Conservation (phyloP, 306 rosid species). For the Canavalia ensiformis region DNA sequence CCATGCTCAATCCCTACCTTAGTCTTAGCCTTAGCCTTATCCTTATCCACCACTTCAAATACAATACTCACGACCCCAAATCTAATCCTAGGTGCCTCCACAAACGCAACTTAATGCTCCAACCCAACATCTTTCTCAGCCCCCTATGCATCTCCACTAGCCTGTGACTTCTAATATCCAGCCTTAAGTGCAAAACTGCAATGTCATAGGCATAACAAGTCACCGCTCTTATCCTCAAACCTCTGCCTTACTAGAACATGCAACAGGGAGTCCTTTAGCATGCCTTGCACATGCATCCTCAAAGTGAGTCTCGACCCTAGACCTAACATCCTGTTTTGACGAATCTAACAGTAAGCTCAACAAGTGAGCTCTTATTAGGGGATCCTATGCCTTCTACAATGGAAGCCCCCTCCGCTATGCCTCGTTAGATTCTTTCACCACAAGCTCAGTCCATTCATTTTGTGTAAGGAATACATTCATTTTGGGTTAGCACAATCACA, state of each 20-base stretch:
- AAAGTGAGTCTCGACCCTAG: constrained; percentile 62
- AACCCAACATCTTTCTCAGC: constrained; percentile 59
- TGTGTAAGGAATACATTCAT: too few species aligned
- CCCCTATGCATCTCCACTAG: constrained; percentile 62
- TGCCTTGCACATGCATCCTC: constrained; percentile 59
- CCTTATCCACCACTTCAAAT: constrained; percentile 62
- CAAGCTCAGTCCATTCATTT: too few species aligned
- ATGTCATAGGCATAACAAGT: constrained; percentile 68
- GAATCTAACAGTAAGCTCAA: too few species aligned
- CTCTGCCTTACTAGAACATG: constrained; percentile 66
- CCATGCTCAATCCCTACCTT: constrained; percentile 59
- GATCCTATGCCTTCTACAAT: too few species aligned
- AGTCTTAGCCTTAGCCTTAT: constrained; percentile 52
- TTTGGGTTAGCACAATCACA: too few species aligned
- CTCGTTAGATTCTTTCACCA: too few species aligned
- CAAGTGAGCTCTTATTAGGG: too few species aligned
- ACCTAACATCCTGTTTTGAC: constrained; percentile 52
- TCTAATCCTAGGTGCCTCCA: constrained; percentile 67
- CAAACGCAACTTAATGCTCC: constrained; percentile 66
- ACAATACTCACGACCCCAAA: constrained; percentile 63
- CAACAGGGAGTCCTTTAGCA: constrained; percentile 69
- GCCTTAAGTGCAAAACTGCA: constrained; percentile 65
- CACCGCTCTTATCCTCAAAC: constrained; percentile 75
- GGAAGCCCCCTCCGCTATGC: too few species aligned
- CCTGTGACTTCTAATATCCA: constrained; percentile 60